Evolutionary conservation across 2,329 filamentous ascomycete genomes (phyloP), one percentile per base, ranked within the genome.

Genomic region (Colletotrichum sp.): DNA sequence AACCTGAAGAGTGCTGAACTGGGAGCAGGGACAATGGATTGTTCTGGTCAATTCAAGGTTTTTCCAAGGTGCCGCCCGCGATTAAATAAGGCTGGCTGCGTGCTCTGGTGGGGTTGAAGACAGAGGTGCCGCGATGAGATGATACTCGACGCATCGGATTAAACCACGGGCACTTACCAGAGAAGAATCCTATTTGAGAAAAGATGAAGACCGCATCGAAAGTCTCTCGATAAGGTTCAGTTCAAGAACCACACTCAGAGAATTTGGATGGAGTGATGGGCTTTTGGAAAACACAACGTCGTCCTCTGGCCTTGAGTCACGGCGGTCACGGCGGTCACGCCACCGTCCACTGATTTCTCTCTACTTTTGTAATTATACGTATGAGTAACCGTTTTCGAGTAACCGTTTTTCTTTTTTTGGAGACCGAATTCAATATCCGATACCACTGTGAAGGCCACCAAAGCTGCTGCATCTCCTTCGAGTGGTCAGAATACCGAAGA

Each of bases 11-110:
- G 16, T 39, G 16, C 36, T 39, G 36, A 8, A 8, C 14, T 0
- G 34, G 6, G 13, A 36, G 13, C 34, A 1, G 3, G 13, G 34
- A 16, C 34, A 14, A 0, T 16, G 13, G 7, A 36, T 36, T 36
- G 3, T 4, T n/a, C 1, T 43, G 8, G 36, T 10, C 4, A 6
- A n/a, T n/a, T 43, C 9, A 18, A n/a, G 1, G 2, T 43, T n/a
- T 2, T 43, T 0, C 9, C 7, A 43, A 43, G 8, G 39, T 43
- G 9, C 39, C 5, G 39, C 8, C 18, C 4, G 39, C 18, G 39
- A n/a, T 43, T n/a, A 43, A 6, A 43, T 43, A n/a, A n/a, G 18
- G 18, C 39, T 10, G 39, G 7, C 7, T 43, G 39, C 4, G 16
- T 43, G 39, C 39, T 43, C 39, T 43, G 18, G 18, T 2, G 36